A percentile compares a stretch with the other conserved stretches of the same genome.
Evolutionary conservation across 805 yeast species (phyloP).

Genomic region (Isabelozyma gotoi): DNA sequence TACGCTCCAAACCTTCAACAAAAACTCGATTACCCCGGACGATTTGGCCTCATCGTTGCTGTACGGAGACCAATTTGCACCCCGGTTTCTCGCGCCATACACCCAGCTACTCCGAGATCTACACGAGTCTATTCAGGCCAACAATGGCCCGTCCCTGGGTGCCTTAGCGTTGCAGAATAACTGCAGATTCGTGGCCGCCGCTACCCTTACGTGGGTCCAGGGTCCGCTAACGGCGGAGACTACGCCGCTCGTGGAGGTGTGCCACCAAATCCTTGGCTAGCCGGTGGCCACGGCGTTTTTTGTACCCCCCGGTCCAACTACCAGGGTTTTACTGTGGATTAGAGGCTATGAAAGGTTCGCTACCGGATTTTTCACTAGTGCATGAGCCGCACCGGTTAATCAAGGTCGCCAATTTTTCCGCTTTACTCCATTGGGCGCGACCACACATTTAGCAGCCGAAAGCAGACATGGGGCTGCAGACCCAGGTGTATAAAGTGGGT

Average conservation of each 20-base stretch:
- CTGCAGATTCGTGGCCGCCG: slow-evolving; percentile 29
- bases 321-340: too few species aligned
- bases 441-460: too few species aligned
- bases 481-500: neutral
- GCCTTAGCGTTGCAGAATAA: slow-evolving; percentile 24
- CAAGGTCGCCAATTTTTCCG: neutral
- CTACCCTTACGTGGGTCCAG: slow-evolving; percentile 7
- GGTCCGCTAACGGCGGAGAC: slow-evolving; percentile 1
- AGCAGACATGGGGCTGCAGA: neutral
- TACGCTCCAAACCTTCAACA: neutral
- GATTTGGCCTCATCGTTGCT: neutral
- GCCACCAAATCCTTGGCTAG: neutral
- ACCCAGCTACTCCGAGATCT: neutral
- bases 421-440: too few species aligned
- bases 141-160: neutral
- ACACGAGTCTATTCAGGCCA: neutral
- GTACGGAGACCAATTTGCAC: neutral
- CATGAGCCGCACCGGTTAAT: neutral
- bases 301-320: too few species aligned
- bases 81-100: neutral
- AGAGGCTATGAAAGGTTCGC: too few species aligned
- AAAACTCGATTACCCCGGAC: neutral
- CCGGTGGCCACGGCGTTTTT: neutral
- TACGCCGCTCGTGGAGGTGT: neutral
- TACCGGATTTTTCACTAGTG: neutral